Conservation (phyloP, 1,284 basidiomycete species). For the Ustilago lituana region DNA sequence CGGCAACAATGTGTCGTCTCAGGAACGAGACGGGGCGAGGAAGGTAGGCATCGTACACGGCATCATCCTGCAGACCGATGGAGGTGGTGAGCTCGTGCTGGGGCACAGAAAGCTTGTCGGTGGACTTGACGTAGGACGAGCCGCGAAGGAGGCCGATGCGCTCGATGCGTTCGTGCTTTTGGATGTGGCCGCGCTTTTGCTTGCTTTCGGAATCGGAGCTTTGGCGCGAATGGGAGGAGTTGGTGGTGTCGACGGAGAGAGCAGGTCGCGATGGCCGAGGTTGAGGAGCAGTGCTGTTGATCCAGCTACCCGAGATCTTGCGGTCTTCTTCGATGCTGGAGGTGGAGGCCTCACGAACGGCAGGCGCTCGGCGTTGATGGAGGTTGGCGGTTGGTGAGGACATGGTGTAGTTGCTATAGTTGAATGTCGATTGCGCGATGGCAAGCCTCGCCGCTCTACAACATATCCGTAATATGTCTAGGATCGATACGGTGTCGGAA, state of each 20-base stretch:
- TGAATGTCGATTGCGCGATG: too few species aligned
- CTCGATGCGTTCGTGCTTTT: slow-evolving; percentile 44
- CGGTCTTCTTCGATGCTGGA: slow-evolving; percentile 46
- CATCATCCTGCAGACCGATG: slow-evolving; percentile 51
- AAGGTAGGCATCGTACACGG: slow-evolving; percentile 56
- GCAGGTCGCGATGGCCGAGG: not conserved
- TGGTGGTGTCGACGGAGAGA: slow-evolving; percentile 14
- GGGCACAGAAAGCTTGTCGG: slow-evolving; percentile 24
- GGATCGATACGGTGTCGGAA: too few species aligned
- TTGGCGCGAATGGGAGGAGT: not conserved
- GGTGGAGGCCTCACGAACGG: slow-evolving; percentile 29
- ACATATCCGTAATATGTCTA: not conserved
- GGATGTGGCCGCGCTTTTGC: slow-evolving; percentile 33
- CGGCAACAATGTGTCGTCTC: slow-evolving; percentile 38
- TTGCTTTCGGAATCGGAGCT: not conserved
- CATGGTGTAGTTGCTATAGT: slow-evolving; percentile 16
- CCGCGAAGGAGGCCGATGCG: slow-evolving; percentile 47
- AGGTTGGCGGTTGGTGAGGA: slow-evolving; percentile 9
- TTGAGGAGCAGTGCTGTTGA: not conserved
- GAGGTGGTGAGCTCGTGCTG: slow-evolving; percentile 47
- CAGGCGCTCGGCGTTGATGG: slow-evolving; percentile 27
- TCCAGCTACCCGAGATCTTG: slow-evolving; percentile 39
- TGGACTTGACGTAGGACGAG: slow-evolving; percentile 37
- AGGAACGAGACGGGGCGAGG: slow-evolving; percentile 43
- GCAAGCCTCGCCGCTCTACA: too few species aligned